Percentiles rank a stretch among this genome's conserved stretches.
phyloP scores from a whole-genome alignment of 495 filamentous ascomycete species.

The Aspergillus sparsus region DNA sequence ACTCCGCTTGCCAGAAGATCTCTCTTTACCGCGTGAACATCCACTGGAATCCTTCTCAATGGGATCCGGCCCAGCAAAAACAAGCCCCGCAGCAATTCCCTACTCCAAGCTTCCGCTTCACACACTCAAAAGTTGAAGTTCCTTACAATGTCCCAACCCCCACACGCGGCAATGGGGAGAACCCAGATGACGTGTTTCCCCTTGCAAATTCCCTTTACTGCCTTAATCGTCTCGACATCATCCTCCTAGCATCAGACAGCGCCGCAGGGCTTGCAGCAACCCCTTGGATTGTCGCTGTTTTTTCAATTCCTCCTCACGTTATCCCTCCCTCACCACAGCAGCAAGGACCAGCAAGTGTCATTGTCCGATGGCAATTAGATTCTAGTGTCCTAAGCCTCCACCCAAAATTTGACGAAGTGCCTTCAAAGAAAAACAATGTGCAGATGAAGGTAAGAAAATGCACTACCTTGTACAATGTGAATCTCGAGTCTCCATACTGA shows the following conservation, averaged over 20 bases:
- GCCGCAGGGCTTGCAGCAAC: slow-evolving; percentile 50
- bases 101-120: slow-evolving; percentile 45
- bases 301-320: slow-evolving; percentile 58
- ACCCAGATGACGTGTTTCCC: slow-evolving; percentile 32
- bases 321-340: slow-evolving; percentile 53
- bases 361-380: slow-evolving; percentile 78
- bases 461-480: neutral
- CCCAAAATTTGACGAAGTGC: slow-evolving; percentile 71
- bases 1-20: slow-evolving; percentile 66
- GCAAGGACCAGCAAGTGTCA: slow-evolving; percentile 63
- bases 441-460: slow-evolving; percentile 39
- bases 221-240: slow-evolving; percentile 66
- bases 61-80: slow-evolving; percentile 39
- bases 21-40: slow-evolving; percentile 62
- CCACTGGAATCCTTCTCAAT: slow-evolving; percentile 45
- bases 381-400: slow-evolving; percentile 61
- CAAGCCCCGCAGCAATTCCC: slow-evolving; percentile 38
- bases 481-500: neutral
- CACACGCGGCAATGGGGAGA: slow-evolving; percentile 28
- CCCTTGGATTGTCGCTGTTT: slow-evolving; percentile 69
- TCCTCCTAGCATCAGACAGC: slow-evolving; percentile 58
- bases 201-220: slow-evolving; percentile 50
- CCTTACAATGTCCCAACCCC: slow-evolving; percentile 36
- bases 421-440: slow-evolving; percentile 59
- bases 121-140: slow-evolving; percentile 44